Percentiles rank a stretch among this genome's conserved stretches.
Conservation (phyloP, 768 basidiomycete genomes). For the Amanita exitialis region DNA sequence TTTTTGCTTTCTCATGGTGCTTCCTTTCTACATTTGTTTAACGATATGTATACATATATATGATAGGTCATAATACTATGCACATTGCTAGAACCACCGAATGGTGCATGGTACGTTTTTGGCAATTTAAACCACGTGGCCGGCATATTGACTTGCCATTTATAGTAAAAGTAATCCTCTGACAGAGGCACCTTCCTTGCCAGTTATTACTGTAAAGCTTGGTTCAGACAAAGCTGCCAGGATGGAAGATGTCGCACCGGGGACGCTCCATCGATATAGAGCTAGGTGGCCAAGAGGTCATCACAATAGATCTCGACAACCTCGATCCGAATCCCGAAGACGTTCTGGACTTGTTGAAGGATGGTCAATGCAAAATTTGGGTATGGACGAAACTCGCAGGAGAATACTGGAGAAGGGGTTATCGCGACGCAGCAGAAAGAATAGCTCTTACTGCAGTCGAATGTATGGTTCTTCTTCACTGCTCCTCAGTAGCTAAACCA, state of each 20-base stretch:
- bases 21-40: too few relatives aligned
- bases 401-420: slow-evolving; percentile 81
- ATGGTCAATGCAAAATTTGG: slow-evolving; percentile 61
- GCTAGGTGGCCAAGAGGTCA: slow-evolving; percentile 73
- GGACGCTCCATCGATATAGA: slow-evolving; percentile 66
- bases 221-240: background rate
- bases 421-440: slow-evolving; percentile 66
- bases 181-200: background rate
- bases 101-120: background rate
- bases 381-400: slow-evolving; percentile 79
- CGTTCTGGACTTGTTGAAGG: slow-evolving; percentile 60
- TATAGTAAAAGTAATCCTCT: background rate
- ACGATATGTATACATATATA: too few relatives aligned
- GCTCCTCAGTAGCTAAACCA: slow-evolving; percentile 10
- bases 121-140: background rate
- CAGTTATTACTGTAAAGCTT: background rate
- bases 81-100: background rate
- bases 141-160: background rate
- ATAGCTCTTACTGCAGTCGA: slow-evolving; percentile 60
- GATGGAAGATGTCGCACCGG: slow-evolving; percentile 27
- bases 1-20: too few relatives aligned
- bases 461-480: slow-evolving; percentile 31
- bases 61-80: background rate
- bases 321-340: slow-evolving; percentile 75
- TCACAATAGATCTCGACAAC: slow-evolving; percentile 82